Conservation (phyloP, 176 grass and related monocot species). For the Poa annua region DNA sequence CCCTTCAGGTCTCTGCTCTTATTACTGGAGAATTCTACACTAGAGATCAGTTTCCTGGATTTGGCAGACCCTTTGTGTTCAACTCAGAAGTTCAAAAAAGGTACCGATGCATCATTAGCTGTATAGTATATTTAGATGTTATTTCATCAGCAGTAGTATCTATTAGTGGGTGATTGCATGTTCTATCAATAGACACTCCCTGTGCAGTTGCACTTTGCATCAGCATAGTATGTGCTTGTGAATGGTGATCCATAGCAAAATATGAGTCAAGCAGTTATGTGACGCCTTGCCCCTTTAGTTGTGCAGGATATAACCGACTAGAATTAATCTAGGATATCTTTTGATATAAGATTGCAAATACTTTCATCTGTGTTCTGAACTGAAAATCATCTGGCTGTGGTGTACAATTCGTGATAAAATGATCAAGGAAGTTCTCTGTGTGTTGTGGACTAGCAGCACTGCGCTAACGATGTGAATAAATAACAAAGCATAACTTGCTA, state of each 20-base stretch:
- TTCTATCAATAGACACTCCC: constrained; percentile 8
- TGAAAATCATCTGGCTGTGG: background rate
- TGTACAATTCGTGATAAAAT: background rate
- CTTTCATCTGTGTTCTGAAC: background rate
- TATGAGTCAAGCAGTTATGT: background rate
- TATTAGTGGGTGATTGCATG: constrained; percentile 12
- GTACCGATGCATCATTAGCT: constrained; percentile 44
- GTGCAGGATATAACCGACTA: background rate
- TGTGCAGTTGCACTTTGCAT: constrained; percentile 9
- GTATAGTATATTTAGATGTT: constrained; percentile 23
- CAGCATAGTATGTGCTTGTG: background rate
- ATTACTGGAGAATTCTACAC: constrained; percentile 94
- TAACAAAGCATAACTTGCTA: background rate
- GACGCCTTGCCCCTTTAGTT: background rate
- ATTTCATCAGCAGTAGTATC: background rate
- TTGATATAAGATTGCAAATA: background rate
- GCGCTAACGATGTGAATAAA: background rate
- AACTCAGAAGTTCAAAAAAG: constrained; percentile 77
- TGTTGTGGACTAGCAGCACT: background rate
- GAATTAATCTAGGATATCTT: background rate
- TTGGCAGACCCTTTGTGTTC: constrained; percentile 89
- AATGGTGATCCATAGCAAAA: constrained; percentile 12
- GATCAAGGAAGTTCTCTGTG: background rate
- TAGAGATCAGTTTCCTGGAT: constrained; percentile 94
- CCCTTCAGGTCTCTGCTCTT: constrained; percentile 81